phyloP scores from a whole-genome alignment of 352 stramenopile genomes.

The Pythium chondricola region DNA sequence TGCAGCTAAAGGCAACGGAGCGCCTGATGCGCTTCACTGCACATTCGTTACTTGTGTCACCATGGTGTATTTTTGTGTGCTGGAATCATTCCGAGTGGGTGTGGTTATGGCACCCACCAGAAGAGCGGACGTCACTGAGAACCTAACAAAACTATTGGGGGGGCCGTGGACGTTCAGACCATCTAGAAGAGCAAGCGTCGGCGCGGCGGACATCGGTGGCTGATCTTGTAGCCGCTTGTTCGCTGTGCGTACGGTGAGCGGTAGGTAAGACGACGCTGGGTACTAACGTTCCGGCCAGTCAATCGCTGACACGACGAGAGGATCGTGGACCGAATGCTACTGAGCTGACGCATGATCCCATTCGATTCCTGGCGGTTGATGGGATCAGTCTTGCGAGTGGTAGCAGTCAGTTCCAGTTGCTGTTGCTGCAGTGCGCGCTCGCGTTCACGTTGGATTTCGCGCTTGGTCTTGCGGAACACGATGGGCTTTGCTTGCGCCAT shows the following conservation, averaged over 20 bases:
- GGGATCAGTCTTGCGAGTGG: not conserved
- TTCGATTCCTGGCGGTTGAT: not conserved
- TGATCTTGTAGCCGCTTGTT: constrained; percentile 1
- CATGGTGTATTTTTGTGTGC: not conserved
- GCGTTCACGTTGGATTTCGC: constrained; percentile 19
- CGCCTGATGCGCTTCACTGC: not conserved
- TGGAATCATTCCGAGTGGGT: too few relatives aligned
- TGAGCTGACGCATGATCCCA: constrained; percentile 8
- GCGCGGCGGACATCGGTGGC: constrained; percentile 12
- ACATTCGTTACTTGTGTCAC: not conserved
- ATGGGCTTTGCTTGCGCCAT: constrained; percentile 12
- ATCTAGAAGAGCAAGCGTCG: constrained; percentile 13
- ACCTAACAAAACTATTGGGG: constrained; percentile 7
- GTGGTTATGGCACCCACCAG: constrained; percentile 3
- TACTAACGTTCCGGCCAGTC: too few relatives aligned
- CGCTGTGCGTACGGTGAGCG: too few relatives aligned
- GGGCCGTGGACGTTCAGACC: too few relatives aligned
- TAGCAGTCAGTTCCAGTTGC: not conserved
- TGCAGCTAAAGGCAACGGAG: too few relatives aligned
- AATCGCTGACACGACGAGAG: constrained; percentile 9
- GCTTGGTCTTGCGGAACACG: constrained; percentile 23
- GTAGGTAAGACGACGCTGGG: too few relatives aligned
- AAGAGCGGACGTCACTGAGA: too few relatives aligned
- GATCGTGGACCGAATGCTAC: constrained; percentile 5
- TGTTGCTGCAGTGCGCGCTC: constrained; percentile 4